These are phyloP conservation scores for Aquilaria malaccensis DNA, from an alignment of 345 rosid species.

Conservation along the genomic window DNA sequence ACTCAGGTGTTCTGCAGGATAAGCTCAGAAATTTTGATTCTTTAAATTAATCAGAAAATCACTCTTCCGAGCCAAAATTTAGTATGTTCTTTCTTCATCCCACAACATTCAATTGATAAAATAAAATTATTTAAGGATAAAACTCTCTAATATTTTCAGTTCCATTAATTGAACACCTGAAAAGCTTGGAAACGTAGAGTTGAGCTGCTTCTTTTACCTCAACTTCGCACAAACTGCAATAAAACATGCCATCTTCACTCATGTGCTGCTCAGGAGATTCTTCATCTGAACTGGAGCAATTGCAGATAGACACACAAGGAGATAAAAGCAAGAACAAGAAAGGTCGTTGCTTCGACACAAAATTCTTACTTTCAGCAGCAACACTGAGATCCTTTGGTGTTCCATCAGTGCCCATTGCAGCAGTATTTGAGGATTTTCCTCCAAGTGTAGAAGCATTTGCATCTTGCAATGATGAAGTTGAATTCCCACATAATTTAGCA, in stretches of 20 bases:
- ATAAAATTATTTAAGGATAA: too few species aligned
- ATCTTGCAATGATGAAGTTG: conserved; percentile 43
- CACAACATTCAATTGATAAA: too few species aligned
- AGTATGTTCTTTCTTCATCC: too few species aligned
- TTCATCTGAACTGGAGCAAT: conserved; percentile 39
- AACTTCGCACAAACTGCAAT: conserved; percentile 93
- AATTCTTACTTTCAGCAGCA: conserved; percentile 27
- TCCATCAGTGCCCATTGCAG: conserved; percentile 22
- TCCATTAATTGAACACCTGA: too few species aligned
- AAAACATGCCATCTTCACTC: conserved; percentile 98
- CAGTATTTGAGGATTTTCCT: conserved; percentile 44
- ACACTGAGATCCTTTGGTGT: conserved; percentile 24
- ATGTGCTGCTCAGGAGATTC: conserved; percentile 62
- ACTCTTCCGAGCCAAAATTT: too few species aligned
- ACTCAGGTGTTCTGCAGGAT: too few species aligned
- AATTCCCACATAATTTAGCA: conserved; percentile 58
- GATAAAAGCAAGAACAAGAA: conserved; percentile 37
- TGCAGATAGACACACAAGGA: conserved; percentile 68
- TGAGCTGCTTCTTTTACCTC: conserved; percentile 48
- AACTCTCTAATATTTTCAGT: too few species aligned
- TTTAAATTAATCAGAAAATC: too few species aligned
- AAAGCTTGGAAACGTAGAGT: neutral
- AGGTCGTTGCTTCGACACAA: conserved; percentile 31
- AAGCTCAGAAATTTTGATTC: too few species aligned
- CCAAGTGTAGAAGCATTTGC: conserved; percentile 38